Evolutionary conservation across 73 alveolate species (phyloP).

Genomic region (Tetrahymena thermophila): DNA sequence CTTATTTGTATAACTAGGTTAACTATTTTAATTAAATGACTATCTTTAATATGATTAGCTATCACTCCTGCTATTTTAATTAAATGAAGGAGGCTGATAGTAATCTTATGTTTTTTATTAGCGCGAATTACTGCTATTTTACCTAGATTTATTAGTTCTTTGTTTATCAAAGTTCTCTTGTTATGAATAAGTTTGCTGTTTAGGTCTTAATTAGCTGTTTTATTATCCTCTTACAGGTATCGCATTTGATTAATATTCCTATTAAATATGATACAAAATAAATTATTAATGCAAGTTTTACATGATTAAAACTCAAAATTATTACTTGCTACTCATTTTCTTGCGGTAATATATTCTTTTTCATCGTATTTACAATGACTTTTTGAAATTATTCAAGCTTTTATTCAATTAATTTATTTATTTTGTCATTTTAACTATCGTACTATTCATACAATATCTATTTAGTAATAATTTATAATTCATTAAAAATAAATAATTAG

Average conservation of each 20-base stretch:
- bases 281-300: neutral
- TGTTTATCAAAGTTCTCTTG: neutral
- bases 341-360: neutral
- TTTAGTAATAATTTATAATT: too few species aligned
- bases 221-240: neutral
- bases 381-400: neutral
- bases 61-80: neutral
- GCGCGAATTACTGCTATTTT: neutral
- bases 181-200: neutral
- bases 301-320: neutral
- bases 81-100: neutral
- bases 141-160: neutral
- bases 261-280: neutral
- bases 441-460: neutral
- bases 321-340: neutral
- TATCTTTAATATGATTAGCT: neutral
- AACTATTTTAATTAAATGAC: neutral
- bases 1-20: neutral
- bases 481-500: too few species aligned
- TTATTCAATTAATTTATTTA: neutral
- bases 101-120: neutral
- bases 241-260: neutral
- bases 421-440: neutral
- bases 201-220: neutral
- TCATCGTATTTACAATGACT: neutral